Evolutionary conservation across 345 rosid genomes (phyloP).

Genomic region (Hevea brasiliensis): DNA sequence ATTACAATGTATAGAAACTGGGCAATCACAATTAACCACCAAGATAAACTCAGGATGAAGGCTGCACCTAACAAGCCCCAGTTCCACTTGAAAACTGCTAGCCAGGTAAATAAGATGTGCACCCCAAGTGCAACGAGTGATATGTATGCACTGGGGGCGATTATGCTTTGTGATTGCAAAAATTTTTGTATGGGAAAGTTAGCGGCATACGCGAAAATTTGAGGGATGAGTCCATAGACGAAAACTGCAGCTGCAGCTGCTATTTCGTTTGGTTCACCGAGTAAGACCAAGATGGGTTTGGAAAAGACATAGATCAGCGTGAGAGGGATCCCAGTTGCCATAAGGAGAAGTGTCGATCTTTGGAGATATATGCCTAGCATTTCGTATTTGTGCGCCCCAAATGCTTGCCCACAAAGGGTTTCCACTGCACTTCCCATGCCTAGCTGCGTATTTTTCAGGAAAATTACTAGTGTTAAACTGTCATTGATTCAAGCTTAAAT

Average conservation of each 20-base stretch:
- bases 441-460: constrained; percentile 13
- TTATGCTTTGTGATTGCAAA: constrained; percentile 28
- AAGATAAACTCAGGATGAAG: constrained; percentile 20
- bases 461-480: too few relatives aligned
- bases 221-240: constrained; percentile 28
- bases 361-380: constrained; percentile 76
- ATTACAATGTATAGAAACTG: constrained; percentile 21
- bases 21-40: constrained; percentile 28
- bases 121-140: constrained; percentile 8
- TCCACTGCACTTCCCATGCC: constrained; percentile 81
- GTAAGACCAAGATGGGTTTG: constrained; percentile 43
- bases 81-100: constrained; percentile 16
- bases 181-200: constrained; percentile 59
- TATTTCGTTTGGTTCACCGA: constrained; percentile 56
- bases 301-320: constrained; percentile 52
- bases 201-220: constrained; percentile 33
- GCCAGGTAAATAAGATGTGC: constrained; percentile 24
- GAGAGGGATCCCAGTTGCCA: constrained; percentile 49
- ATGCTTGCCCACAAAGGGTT: constrained; percentile 80
- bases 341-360: constrained; percentile 55
- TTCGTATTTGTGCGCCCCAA: constrained; percentile 59
- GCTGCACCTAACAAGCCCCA: constrained; percentile 31
- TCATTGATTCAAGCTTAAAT: too few relatives aligned
- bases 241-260: constrained; percentile 56
- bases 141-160: constrained; percentile 27